Conservation (phyloP, 495 filamentous ascomycete species). For the Bacidia gigantensis region DNA sequence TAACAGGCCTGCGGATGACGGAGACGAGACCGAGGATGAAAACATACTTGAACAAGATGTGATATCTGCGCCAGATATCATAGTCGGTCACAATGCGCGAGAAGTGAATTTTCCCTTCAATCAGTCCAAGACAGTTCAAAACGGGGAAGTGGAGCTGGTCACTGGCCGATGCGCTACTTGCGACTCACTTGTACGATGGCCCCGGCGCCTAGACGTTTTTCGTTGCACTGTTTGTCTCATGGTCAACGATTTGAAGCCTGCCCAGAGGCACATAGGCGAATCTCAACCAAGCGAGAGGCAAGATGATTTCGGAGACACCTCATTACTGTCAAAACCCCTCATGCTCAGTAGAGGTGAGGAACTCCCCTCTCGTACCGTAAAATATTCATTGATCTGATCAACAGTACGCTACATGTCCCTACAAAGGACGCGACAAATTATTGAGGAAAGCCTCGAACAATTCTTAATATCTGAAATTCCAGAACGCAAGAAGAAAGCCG, state of each 20-base stretch:
- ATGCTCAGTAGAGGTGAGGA: too few relatives aligned
- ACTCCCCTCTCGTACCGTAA: too few relatives aligned
- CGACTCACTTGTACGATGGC: constrained; percentile 70
- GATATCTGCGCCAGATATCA: too few relatives aligned
- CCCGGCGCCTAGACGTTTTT: constrained; percentile 59
- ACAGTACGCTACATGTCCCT: background rate
- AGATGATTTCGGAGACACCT: background rate
- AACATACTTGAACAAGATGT: constrained; percentile 2
- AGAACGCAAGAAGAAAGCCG: background rate
- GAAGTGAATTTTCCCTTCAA: too few relatives aligned
- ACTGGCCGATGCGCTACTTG: constrained; percentile 74
- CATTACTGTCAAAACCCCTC: background rate
- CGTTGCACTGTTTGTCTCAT: constrained; percentile 77
- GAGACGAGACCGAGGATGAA: background rate
- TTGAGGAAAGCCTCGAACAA: constrained; percentile 33
- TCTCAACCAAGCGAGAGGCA: background rate
- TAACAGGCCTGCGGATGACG: background rate
- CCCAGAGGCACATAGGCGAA: background rate
- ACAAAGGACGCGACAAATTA: constrained; percentile 29
- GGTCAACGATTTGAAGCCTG: constrained; percentile 64
- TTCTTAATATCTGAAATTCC: background rate
- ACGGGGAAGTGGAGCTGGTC: constrained; percentile 29
- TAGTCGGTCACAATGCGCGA: too few relatives aligned
- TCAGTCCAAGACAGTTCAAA: too few relatives aligned
- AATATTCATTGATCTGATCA: background rate